Base-by-base conservation (phyloP, 2,329 filamentous ascomycete species). In the Helotiales sp. region DNA sequence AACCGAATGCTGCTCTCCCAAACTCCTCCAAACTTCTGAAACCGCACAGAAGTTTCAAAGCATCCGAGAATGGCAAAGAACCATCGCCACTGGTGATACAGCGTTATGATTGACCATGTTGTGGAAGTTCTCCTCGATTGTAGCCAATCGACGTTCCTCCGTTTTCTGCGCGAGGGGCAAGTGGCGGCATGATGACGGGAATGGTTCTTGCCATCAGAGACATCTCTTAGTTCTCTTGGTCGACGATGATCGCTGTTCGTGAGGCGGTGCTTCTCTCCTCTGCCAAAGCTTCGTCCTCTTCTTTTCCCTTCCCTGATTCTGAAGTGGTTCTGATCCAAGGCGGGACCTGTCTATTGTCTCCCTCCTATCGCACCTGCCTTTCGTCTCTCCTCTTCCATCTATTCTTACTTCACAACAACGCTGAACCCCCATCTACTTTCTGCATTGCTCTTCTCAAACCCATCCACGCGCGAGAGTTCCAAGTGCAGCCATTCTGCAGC, bases 1-100 rank as follows among this genome's bases (percentile, higher is more conserved):
- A 32, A 45, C 50, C 57, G 54, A 52, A 34, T 24, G 32, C 11
- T 17, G 17, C 28, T 24, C 30, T 43, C 40, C 47, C 34, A 34
- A 61, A 52, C 61, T 40, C 43, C 15, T 32, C 28, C 34, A 59
- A 50, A 45, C 40, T 59, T 47, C 30, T 62, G 67, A 69, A 69
- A 69, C 67, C n/a, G 40, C 24, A 49, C 32, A 49, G 61, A 43
- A 69, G 67, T 69, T 69, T 69, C 67, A 69, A 15, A 49, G n/a
- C 40, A 40, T 52, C 20, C 45, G 32, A 37, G 24, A 32, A 40
- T 57, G 32, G 30, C n/a, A 47, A 66, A 58, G 40, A 55, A 45
- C 45, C 32, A 58, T 50, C 34, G 8, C 30, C 52, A 55, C 47
- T n/a, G 8, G 2, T 15, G 8, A 43, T 11, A 17, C 24, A 6